Conservation (phyloP, 345 rosid genomes). For the Citrus australasica region DNA sequence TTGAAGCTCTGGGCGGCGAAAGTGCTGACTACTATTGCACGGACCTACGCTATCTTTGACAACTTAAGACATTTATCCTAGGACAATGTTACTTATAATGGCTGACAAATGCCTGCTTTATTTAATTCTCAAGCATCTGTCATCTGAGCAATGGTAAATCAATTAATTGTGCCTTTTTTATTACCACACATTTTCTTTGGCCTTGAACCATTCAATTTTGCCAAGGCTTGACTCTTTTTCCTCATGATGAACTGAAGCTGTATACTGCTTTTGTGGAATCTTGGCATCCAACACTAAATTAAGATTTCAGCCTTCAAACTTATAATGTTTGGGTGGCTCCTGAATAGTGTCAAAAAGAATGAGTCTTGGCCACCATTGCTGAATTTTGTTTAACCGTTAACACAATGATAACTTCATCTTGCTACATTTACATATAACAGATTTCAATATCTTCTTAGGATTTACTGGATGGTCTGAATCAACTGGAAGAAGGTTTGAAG, state of each 20-base stretch:
- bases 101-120: neutral
- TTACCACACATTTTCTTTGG: neutral
- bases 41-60: neutral
- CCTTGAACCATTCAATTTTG: neutral
- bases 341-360: neutral
- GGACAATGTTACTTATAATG: neutral
- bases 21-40: no score
- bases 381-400: neutral
- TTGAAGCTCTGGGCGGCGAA: no score
- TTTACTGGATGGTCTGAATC: conserved; percentile 75
- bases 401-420: neutral
- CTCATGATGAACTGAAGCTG: neutral
- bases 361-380: neutral
- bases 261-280: neutral
- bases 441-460: conserved; percentile 43
- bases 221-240: no score
- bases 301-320: neutral
- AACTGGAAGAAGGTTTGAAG: conserved; percentile 78
- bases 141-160: no score
- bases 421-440: neutral
- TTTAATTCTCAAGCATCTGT: neutral
- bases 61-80: neutral
- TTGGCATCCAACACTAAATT: neutral
- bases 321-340: neutral
- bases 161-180: neutral